Conservation (phyloP, 306 rosid species). For the Lupinus albus region DNA sequence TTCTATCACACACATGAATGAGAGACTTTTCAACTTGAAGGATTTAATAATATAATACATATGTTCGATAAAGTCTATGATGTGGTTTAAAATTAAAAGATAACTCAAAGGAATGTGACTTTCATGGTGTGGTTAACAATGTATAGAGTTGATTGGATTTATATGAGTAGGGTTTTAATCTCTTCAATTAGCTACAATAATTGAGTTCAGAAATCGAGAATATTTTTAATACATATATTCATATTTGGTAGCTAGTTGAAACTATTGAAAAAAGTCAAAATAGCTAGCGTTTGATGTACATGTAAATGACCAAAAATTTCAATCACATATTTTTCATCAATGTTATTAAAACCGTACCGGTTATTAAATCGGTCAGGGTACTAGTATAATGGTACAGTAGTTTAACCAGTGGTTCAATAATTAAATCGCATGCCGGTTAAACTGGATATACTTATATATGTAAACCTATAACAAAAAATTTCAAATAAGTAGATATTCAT, state of each 20-base stretch:
- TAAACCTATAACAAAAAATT: too few species aligned
- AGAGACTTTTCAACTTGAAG: conserved; percentile 39
- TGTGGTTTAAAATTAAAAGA: conserved; percentile 9
- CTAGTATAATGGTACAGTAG: too few species aligned
- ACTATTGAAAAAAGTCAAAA: conserved; percentile 17
- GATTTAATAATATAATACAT: conserved; percentile 36
- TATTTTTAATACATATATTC: not conserved
- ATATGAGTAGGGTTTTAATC: not conserved
- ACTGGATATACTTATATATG: too few species aligned
- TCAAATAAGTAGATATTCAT: too few species aligned
- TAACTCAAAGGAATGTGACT: conserved; percentile 29
- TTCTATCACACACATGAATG: conserved; percentile 37
- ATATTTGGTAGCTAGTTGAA: not conserved
- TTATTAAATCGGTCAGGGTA: too few species aligned
- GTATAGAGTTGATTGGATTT: conserved; percentile 7
- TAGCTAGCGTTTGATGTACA: not conserved
- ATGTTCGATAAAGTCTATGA: conserved; percentile 30
- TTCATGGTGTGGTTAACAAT: conserved; percentile 14
- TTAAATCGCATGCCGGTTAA: too few species aligned
- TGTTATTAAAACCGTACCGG: too few species aligned
- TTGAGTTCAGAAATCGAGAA: not conserved
- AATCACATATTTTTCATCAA: too few species aligned
- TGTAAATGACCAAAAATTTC: too few species aligned
- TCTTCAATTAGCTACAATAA: conserved; percentile 23
- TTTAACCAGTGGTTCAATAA: too few species aligned